Percentiles rank a stretch among this genome's conserved stretches.
Conservation (phyloP, 768 basidiomycete species). For the Suillus variegatus region DNA sequence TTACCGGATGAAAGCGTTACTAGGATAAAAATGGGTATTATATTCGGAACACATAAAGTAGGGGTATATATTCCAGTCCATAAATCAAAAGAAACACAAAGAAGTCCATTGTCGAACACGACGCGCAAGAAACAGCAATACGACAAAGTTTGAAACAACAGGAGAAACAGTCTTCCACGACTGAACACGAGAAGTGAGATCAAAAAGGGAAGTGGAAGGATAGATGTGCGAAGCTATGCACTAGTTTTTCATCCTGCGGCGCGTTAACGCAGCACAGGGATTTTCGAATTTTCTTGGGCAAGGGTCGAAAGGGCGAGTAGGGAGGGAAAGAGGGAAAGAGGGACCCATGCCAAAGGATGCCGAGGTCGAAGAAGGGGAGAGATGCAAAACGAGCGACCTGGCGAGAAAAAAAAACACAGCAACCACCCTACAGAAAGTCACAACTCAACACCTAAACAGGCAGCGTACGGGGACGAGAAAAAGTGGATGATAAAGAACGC, state of each 20-base stretch:
- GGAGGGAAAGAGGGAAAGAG: background rate
- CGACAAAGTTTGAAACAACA: constrained; percentile 3
- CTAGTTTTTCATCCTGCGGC: constrained; percentile 4
- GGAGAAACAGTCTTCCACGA: constrained; percentile 4
- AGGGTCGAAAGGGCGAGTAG: constrained; percentile 1
- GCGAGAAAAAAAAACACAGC: background rate
- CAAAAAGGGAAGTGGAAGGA: background rate
- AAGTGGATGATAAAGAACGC: background rate
- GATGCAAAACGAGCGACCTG: background rate
- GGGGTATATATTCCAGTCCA: background rate
- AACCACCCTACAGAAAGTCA: background rate
- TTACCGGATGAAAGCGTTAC: background rate
- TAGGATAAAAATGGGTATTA: background rate
- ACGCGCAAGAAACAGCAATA: background rate
- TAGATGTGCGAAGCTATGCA: constrained; percentile 2
- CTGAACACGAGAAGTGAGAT: background rate
- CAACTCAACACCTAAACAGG: background rate
- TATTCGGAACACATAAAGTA: background rate
- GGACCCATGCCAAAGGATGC: background rate
- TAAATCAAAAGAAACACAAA: background rate
- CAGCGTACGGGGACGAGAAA: background rate
- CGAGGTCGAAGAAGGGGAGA: background rate
- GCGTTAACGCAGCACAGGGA: constrained; percentile 4
- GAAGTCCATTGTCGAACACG: background rate
- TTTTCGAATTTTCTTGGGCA: background rate